Base-by-base conservation (phyloP, 2,329 filamentous ascomycete genomes). In the Karstenula rhodostoma region DNA sequence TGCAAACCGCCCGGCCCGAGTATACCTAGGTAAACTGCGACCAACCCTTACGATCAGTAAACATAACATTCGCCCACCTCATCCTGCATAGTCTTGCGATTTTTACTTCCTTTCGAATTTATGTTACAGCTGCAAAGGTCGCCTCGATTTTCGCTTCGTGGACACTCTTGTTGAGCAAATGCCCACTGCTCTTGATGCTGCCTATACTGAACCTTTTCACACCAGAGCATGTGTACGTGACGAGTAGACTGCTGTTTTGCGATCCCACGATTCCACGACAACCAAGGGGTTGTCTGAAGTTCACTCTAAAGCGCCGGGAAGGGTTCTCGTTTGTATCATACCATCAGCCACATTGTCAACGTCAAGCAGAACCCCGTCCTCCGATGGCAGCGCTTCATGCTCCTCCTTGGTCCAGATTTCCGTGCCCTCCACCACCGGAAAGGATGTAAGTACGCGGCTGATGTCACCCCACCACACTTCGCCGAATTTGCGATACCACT, bases 391-490 rank as follows among this genome's bases (percentile, higher is more conserved):
- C 25, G 76, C 76, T 17, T 77, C 76, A 33, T 78, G 75, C 61
- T 78, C 76, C 59, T 78, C 76, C 59, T 73, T 75, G 1, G 76
- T 78, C 73, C 74, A 76, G 27, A 78, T 77, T 61, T 77, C 76
- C n/a, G 74, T 77, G 1, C 76, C 77, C 32, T 72, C 70, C 12
- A 78, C 73, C 10, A 78, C 77, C 0, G 77, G 77, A 46, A 79
- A 79, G 10, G 77, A 68, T 0, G 76, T 78, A 43, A 79, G 59
- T n/a, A 79, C 75, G 23, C 76, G 66, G 46, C 70, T 73, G 9
- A 79, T 77, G 50, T 79, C 75, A 9, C 77, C 76, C 78, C 78
- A 80, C 78, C 78, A 80, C 25, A 73, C 68, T 57, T 79, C 75
- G 19, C 76, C 77, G 64, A 78, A 78, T 8, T 67, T 66, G 12